A percentile compares a stretch with the other conserved stretches of the same genome.
Conservation (phyloP, 1,284 basidiomycete genomes). For the Fomitiporia mediterranea region DNA sequence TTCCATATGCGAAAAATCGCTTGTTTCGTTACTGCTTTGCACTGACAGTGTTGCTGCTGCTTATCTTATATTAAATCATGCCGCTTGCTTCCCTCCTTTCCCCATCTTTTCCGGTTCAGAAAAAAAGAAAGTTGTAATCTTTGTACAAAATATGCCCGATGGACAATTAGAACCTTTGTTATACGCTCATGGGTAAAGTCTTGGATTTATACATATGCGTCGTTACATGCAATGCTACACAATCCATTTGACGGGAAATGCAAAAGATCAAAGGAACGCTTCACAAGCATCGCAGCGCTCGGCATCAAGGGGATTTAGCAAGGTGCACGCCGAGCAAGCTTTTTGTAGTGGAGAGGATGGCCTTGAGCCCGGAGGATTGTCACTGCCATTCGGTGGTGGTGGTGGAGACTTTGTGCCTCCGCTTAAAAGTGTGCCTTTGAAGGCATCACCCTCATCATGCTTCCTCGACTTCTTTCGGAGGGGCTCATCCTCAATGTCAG, state of each 20-base stretch:
- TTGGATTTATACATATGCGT: not conserved
- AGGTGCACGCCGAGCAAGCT: constrained; percentile 28
- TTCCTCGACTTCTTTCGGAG: constrained; percentile 31
- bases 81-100: constrained; percentile 4
- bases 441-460: constrained; percentile 61
- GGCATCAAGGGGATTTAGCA: constrained; percentile 24
- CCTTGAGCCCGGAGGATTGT: not conserved
- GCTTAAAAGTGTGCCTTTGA: constrained; percentile 66
- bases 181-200: not conserved
- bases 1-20: not conserved
- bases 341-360: constrained; percentile 1
- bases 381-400: not conserved
- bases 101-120: too few relatives aligned
- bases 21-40: constrained; percentile 17
- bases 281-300: constrained; percentile 27
- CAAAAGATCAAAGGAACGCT: constrained; percentile 1
- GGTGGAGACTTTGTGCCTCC: constrained; percentile 27
- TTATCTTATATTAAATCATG: constrained; percentile 17
- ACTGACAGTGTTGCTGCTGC: constrained; percentile 16
- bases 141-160: constrained; percentile 5
- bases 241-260: not conserved
- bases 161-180: not conserved
- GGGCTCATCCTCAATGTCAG: constrained; percentile 40
- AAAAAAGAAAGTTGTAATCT: constrained; percentile 4
- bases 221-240: not conserved